Conservation (phyloP, 2,329 filamentous ascomycete species). For the Fusarium nodosum region DNA sequence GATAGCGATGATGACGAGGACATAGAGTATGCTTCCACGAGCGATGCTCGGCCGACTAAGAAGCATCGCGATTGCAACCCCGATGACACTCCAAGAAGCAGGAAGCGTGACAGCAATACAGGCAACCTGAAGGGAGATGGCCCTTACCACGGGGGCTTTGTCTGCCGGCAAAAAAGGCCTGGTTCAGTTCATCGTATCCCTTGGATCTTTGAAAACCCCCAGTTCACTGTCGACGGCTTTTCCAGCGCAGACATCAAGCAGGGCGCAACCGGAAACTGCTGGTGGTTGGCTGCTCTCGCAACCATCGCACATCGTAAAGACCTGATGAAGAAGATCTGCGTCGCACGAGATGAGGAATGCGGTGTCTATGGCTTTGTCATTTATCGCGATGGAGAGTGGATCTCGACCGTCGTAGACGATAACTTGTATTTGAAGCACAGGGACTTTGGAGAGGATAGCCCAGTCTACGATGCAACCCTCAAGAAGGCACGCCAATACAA, state of each 20-base stretch:
- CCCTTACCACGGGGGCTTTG: conserved; percentile 12
- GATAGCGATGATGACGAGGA: conserved; percentile 30
- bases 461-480: conserved; percentile 58
- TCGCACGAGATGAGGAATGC: conserved; percentile 74
- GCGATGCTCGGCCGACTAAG: conserved; percentile 27
- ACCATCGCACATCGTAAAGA: conserved; percentile 75
- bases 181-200: conserved; percentile 60
- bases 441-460: conserved; percentile 58
- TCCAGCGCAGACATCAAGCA: conserved; percentile 60
- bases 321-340: conserved; percentile 75
- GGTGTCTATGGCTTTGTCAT: conserved; percentile 83
- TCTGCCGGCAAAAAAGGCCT: conserved; percentile 42
- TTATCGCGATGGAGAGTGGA: conserved; percentile 78
- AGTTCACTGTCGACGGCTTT: conserved; percentile 58
- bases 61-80: conserved; percentile 32
- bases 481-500: conserved; percentile 72
- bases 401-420: conserved; percentile 79
- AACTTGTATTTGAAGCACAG: conserved; percentile 60
- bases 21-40: background rate
- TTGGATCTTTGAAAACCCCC: conserved; percentile 59
- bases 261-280: conserved; percentile 74
- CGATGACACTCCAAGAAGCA: conserved; percentile 30
- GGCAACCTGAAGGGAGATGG: conserved; percentile 30
- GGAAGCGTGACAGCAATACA: conserved; percentile 33
- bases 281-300: conserved; percentile 78